Evolutionary conservation across 257 asterid genomes (phyloP).

Genomic region (Solanum etuberosum): DNA sequence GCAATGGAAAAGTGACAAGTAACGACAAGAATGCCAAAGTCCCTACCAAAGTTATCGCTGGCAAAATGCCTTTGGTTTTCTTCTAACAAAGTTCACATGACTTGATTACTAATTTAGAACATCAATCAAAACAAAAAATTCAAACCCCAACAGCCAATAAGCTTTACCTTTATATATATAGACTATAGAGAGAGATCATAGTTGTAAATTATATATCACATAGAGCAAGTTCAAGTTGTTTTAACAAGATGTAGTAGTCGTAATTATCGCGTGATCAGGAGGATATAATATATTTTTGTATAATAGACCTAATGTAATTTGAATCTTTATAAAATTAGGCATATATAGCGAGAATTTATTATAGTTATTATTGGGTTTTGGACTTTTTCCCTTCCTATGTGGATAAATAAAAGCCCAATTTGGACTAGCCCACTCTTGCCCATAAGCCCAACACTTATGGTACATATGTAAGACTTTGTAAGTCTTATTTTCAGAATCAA

Average conservation of each 20-base stretch:
- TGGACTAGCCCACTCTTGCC: too few species aligned
- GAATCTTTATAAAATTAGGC: too few species aligned
- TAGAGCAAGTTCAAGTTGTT: not conserved
- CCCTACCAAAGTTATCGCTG: not conserved
- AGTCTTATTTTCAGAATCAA: too few species aligned
- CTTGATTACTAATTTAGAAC: not conserved
- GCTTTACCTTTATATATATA: not conserved
- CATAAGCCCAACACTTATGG: too few species aligned
- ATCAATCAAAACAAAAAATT: not conserved
- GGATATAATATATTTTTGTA: not conserved
- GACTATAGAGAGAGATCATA: not conserved
- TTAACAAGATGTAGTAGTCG: not conserved
- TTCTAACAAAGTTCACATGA: not conserved
- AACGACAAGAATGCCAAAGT: not conserved
- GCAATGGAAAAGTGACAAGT: not conserved
- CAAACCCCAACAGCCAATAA: not conserved
- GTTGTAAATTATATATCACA: not conserved
- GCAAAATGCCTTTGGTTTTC: not conserved
- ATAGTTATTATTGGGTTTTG: too few species aligned
- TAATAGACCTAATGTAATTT: not conserved
- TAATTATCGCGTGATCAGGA: accelerated
- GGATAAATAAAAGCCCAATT: too few species aligned
- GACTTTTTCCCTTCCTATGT: too few species aligned
- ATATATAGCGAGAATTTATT: not conserved
- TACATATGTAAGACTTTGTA: too few species aligned